phyloP scores from a whole-genome alignment of 148 eudicot species.

The Polygonum aviculare region DNA sequence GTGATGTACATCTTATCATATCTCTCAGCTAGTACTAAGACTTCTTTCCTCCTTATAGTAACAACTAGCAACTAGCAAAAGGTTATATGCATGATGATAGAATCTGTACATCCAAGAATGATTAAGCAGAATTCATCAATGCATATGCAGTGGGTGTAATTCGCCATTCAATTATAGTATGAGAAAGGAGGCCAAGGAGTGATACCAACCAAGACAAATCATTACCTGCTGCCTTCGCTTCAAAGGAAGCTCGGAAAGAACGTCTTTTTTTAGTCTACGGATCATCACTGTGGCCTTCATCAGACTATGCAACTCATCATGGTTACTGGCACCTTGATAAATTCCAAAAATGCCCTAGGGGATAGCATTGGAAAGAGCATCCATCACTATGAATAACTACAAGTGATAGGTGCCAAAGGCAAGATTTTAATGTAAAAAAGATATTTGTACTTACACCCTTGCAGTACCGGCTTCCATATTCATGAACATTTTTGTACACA shows the following conservation, averaged over 20 bases:
- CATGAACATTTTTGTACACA: conserved; percentile 84
- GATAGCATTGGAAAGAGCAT: not conserved
- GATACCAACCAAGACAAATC: not conserved
- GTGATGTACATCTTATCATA: not conserved
- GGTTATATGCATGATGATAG: not conserved
- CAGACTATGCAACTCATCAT: conserved; percentile 88
- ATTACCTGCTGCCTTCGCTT: conserved; percentile 96
- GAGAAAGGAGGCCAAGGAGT: conserved; percentile 5
- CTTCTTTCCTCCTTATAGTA: not conserved
- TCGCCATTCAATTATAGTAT: not conserved
- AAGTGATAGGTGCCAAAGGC: not conserved
- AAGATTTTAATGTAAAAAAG: conserved; percentile 1
- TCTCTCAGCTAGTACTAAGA: not conserved
- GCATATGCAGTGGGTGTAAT: not conserved
- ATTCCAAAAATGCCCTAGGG: conserved; percentile 75
- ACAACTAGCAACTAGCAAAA: not conserved
- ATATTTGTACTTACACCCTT: conserved; percentile 75
- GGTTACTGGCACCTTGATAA: conserved; percentile 98
- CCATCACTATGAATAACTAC: conserved; percentile 10
- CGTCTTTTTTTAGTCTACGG: conserved; percentile 94
- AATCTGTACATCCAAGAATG: not conserved
- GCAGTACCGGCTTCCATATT: conserved; percentile 94
- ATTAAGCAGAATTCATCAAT: not conserved
- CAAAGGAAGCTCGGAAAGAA: conserved; percentile 81
- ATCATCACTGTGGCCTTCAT: conserved; percentile 96